phyloP scores from a whole-genome alignment of 371 early-diverging fungal genomes.

The Lichtheimia corymbifera region DNA sequence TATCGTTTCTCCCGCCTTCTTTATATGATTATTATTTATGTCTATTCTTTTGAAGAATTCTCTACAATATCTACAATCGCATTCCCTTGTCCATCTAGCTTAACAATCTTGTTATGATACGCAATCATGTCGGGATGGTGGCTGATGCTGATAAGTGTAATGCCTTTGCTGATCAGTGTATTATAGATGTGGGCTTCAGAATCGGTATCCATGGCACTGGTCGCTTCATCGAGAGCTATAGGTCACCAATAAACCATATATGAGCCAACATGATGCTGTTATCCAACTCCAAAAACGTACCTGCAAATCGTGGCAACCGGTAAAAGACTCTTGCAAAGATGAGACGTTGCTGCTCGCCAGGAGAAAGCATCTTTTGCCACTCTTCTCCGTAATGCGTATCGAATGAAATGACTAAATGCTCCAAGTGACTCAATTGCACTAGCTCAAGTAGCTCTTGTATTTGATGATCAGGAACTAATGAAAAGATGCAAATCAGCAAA shows the following conservation, averaged over 20 bases:
- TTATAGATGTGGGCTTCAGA: slow-evolving; percentile 57
- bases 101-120: slow-evolving; percentile 52
- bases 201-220: slow-evolving; percentile 65
- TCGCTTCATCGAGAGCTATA: slow-evolving; percentile 73
- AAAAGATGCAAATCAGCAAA: background rate
- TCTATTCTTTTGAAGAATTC: background rate
- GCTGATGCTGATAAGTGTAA: slow-evolving; percentile 71
- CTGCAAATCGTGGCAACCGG: slow-evolving; percentile 67
- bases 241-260: background rate
- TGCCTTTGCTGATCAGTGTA: slow-evolving; percentile 31
- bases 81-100: slow-evolving; percentile 42
- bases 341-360: slow-evolving; percentile 78
- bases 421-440: slow-evolving; percentile 58
- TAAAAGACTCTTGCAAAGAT: slow-evolving; percentile 72
- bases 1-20: too few species aligned
- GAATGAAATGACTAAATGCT: slow-evolving; percentile 44
- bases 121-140: slow-evolving; percentile 54
- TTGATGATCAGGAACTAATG: slow-evolving; percentile 54
- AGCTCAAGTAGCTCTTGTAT: slow-evolving; percentile 39
- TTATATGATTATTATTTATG: too few species aligned
- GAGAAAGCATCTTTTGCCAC: slow-evolving; percentile 73
- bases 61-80: slow-evolving; percentile 19
- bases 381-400: slow-evolving; percentile 55
- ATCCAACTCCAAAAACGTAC: slow-evolving; percentile 24
- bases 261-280: too few species aligned